Percentiles rank a stretch among this genome's conserved stretches.
Conservation (phyloP, 2,329 filamentous ascomycete species). For the Pyricularia grisea region DNA sequence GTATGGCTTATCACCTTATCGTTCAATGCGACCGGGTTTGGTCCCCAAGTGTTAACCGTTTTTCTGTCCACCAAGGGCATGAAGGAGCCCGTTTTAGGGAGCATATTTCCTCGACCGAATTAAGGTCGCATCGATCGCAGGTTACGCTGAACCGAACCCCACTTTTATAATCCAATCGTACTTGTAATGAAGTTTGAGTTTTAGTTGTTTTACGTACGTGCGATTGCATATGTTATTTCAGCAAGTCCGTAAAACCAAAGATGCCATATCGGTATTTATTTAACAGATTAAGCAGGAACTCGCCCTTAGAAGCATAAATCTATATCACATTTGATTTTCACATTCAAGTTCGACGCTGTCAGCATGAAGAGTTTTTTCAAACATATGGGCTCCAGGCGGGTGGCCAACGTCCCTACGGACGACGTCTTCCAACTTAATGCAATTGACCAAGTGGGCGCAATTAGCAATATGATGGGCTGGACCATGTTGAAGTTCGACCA, state of each 20-base stretch:
- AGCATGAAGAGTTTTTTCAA: neutral
- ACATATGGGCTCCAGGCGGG: neutral
- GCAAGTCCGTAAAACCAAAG: neutral
- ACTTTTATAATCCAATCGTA: too few relatives aligned
- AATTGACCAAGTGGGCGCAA: constrained; percentile 17
- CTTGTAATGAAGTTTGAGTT: too few relatives aligned
- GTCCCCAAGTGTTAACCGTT: too few relatives aligned
- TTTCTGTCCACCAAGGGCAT: too few relatives aligned
- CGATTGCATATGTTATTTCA: too few relatives aligned
- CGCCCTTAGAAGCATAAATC: neutral
- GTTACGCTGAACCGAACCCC: too few relatives aligned
- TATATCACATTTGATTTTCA: neutral
- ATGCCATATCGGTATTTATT: neutral
- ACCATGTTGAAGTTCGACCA: constrained; percentile 32
- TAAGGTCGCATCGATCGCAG: too few relatives aligned
- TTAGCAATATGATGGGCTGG: constrained; percentile 19
- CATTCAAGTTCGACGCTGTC: neutral
- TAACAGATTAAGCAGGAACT: neutral
- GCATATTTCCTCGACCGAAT: too few relatives aligned
- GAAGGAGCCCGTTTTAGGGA: too few relatives aligned
- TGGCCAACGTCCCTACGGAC: constrained; percentile 11
- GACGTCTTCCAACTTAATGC: constrained; percentile 21
- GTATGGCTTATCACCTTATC: too few relatives aligned
- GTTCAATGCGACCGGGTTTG: too few relatives aligned
- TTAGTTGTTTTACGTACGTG: too few relatives aligned